phyloP scores from a whole-genome alignment of 768 basidiomycete genomes.

The Suillus sp. region DNA sequence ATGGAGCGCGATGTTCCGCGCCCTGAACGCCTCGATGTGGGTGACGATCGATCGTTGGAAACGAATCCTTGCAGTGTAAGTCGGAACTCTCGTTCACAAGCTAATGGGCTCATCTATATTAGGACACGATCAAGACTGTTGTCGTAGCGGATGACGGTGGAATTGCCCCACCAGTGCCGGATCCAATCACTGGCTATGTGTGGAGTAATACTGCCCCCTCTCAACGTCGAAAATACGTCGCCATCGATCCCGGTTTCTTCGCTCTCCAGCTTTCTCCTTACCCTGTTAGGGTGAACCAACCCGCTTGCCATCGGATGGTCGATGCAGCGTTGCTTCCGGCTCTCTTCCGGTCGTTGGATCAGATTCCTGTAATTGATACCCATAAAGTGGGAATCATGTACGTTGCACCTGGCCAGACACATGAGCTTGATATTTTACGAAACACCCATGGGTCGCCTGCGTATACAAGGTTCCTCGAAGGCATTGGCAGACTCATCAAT shows the following conservation, averaged over 20 bases:
- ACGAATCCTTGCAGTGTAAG: slow-evolving; percentile 4
- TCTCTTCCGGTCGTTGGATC: slow-evolving; percentile 71
- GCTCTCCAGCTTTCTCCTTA: slow-evolving; percentile 84
- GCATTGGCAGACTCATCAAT: slow-evolving; percentile 85
- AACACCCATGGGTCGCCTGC: slow-evolving; percentile 94
- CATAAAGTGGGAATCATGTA: slow-evolving; percentile 97
- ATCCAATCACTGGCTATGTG: slow-evolving; percentile 82
- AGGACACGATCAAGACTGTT: slow-evolving; percentile 13
- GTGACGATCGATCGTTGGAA: not conserved
- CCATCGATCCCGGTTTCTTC: slow-evolving; percentile 83
- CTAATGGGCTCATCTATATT: not conserved
- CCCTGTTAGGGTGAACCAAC: slow-evolving; percentile 46
- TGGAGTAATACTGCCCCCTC: slow-evolving; percentile 89
- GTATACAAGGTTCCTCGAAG: slow-evolving; percentile 90
- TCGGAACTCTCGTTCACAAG: not conserved
- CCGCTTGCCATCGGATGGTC: slow-evolving; percentile 46
- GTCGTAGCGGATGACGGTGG: slow-evolving; percentile 12
- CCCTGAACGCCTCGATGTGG: slow-evolving; percentile 30
- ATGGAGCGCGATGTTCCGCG: slow-evolving; percentile 58
- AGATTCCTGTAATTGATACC: slow-evolving; percentile 93
- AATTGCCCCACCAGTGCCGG: slow-evolving; percentile 46
- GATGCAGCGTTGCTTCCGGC: slow-evolving; percentile 56
- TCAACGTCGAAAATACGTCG: slow-evolving; percentile 84
- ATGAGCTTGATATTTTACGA: slow-evolving; percentile 82
- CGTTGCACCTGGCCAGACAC: slow-evolving; percentile 86